phyloP scores from a whole-genome alignment of 345 rosid species.

The Firmiana major region DNA sequence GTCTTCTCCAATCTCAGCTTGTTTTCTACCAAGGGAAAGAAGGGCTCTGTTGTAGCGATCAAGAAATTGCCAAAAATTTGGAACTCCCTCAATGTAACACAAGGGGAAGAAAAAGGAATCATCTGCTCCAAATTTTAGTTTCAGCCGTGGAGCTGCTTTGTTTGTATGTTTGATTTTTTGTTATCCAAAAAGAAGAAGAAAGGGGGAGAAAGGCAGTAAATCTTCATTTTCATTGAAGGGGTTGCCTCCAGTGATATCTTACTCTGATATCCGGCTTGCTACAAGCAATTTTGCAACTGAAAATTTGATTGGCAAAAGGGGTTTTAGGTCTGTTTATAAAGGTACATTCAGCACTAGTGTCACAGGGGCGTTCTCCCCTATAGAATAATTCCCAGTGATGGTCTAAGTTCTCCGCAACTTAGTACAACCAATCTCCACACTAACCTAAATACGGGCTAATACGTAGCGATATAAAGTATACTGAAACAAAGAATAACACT shows the following conservation, averaged over 20 bases:
- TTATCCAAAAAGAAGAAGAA: neutral
- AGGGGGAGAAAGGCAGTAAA: neutral
- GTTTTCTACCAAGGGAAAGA: neutral
- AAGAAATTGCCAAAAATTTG: constrained; percentile 4
- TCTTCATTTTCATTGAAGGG: neutral
- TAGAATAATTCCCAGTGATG: no score
- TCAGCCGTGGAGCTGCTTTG: neutral
- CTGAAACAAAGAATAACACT: no score
- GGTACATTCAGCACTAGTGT: neutral
- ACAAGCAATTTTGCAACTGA: constrained; percentile 25
- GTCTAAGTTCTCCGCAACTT: no score
- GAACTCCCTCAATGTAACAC: neutral
- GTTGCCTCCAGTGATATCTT: constrained; percentile 2
- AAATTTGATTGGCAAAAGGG: constrained; percentile 26
- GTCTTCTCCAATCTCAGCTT: constrained; percentile 5
- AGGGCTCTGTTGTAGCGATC: constrained; percentile 12
- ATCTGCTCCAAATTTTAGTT: neutral
- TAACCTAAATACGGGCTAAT: no score
- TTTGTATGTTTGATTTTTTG: neutral
- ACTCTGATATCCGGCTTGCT: constrained; percentile 19
- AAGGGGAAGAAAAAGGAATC: neutral
- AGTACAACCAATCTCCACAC: no score
- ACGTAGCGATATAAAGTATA: no score
- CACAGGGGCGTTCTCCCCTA: no score
- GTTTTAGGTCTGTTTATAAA: constrained; percentile 32